phyloP scores from a whole-genome alignment of 2,329 filamentous ascomycete genomes.

The Botrytis pseudocinerea region DNA sequence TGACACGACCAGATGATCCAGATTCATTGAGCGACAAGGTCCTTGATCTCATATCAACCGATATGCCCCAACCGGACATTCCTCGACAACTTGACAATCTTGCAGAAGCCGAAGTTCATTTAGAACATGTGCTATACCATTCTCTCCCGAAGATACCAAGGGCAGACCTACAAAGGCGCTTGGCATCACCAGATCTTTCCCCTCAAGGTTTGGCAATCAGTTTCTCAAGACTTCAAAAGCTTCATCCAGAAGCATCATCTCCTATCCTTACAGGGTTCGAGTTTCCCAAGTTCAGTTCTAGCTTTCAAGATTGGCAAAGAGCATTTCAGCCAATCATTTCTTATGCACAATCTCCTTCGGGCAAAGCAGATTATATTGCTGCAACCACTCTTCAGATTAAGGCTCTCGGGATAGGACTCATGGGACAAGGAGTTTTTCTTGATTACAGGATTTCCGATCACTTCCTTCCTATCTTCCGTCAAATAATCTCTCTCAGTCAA shows the following conservation, averaged over 20 bases:
- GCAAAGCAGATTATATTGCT: slow-evolving; percentile 25
- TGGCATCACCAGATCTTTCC: slow-evolving; percentile 22
- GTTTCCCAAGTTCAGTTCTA: slow-evolving; percentile 25
- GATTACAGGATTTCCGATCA: slow-evolving; percentile 9
- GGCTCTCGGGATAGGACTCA: slow-evolving; percentile 25
- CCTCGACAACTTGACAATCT: slow-evolving; percentile 12
- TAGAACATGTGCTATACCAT: slow-evolving; percentile 22
- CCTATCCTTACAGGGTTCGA: slow-evolving; percentile 20
- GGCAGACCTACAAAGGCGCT: slow-evolving; percentile 18
- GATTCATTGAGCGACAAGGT: slow-evolving; percentile 20
- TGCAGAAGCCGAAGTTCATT: slow-evolving; percentile 18
- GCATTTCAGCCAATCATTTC: slow-evolving; percentile 30
- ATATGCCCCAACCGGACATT: slow-evolving; percentile 1
- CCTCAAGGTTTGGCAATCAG: slow-evolving; percentile 23
- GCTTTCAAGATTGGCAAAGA: slow-evolving; percentile 27
- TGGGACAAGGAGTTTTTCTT: slow-evolving; percentile 24
- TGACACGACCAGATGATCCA: slow-evolving; percentile 20
- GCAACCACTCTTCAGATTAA: slow-evolving; percentile 29
- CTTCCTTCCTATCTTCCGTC: slow-evolving; percentile 23
- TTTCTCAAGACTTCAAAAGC: slow-evolving; percentile 21
- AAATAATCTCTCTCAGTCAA: slow-evolving; percentile 28
- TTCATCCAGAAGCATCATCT: slow-evolving; percentile 20
- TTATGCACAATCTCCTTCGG: slow-evolving; percentile 11
- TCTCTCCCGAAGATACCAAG: slow-evolving; percentile 20
- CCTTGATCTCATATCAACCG: slow-evolving; percentile 26